Evolutionary conservation across 768 basidiomycete genomes (phyloP).

Genomic region (Lactarius tabidus): DNA sequence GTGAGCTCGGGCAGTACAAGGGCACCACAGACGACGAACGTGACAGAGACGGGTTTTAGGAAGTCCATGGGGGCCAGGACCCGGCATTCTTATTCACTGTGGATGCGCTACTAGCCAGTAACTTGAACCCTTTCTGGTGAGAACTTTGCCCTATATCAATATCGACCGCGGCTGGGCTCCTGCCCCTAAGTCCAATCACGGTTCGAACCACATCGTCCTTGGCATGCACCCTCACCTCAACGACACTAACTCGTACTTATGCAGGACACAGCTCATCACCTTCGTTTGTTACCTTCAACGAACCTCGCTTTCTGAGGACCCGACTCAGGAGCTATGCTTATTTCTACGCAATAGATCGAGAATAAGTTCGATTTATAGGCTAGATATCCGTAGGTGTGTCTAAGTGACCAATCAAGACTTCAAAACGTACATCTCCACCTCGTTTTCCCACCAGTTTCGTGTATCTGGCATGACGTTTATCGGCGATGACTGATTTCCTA

Average conservation of each 20-base stretch:
- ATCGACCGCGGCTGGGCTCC: too few relatives aligned
- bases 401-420: conserved; percentile 61
- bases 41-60: conserved; percentile 13
- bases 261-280: background rate
- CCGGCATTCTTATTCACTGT: conserved; percentile 1
- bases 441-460: background rate
- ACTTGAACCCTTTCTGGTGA: background rate
- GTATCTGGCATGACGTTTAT: conserved; percentile 43
- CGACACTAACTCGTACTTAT: too few relatives aligned
- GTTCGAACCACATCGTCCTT: background rate
- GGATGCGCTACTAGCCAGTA: background rate
- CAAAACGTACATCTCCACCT: conserved; percentile 35
- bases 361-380: conserved; percentile 54
- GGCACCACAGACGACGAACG: conserved; percentile 11
- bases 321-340: conserved; percentile 43
- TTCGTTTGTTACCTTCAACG: background rate
- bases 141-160: background rate
- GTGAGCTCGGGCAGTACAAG: conserved; percentile 1
- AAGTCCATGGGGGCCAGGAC: background rate
- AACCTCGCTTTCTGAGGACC: conserved; percentile 46
- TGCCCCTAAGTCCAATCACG: background rate
- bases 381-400: conserved; percentile 59
- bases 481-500: conserved; percentile 53
- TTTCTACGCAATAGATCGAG: conserved; percentile 53
- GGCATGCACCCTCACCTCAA: background rate